Percentiles rank a stretch among this genome's conserved stretches.
phyloP scores from a whole-genome alignment of 495 filamentous ascomycete species.

The Penicillium cataractarum region DNA sequence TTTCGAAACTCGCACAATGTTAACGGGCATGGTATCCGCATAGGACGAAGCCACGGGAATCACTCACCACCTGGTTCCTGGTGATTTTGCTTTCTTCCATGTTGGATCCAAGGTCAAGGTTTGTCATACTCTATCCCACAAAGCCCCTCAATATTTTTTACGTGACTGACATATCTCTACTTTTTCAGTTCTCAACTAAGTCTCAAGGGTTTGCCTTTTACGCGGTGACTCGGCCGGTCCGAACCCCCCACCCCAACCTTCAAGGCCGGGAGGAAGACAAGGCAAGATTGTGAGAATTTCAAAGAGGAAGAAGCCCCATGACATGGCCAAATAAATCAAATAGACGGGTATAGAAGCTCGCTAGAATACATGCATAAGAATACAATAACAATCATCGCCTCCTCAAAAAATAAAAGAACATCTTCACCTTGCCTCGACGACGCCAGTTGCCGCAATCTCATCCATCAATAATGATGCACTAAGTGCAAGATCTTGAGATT shows the following conservation, averaged over 20 bases:
- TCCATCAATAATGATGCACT: neutral
- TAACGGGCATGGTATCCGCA: neutral
- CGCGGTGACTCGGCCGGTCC: constrained; percentile 34
- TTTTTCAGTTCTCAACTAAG: constrained; percentile 39
- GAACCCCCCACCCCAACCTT: constrained; percentile 32
- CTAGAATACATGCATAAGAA: neutral
- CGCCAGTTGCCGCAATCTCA: neutral
- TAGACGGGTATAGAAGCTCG: neutral
- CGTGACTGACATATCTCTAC: constrained; percentile 11
- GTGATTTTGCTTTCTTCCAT: constrained; percentile 41
- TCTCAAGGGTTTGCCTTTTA: constrained; percentile 36
- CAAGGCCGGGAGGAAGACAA: constrained; percentile 29
- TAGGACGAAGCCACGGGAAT: constrained; percentile 40
- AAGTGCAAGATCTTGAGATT: neutral
- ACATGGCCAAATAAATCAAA: neutral
- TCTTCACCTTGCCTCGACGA: neutral
- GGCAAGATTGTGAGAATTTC: constrained; percentile 14
- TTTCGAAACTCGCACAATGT: neutral
- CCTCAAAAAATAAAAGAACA: neutral
- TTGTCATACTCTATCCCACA: neutral
- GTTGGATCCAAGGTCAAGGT: constrained; percentile 40
- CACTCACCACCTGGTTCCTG: constrained; percentile 35
- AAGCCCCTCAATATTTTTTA: neutral
- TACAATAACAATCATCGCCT: neutral
- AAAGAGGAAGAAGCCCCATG: neutral